These are phyloP conservation scores for Chlorella vulgaris DNA, from an alignment of 139 green algal genomes.

Conservation along the genomic window DNA sequence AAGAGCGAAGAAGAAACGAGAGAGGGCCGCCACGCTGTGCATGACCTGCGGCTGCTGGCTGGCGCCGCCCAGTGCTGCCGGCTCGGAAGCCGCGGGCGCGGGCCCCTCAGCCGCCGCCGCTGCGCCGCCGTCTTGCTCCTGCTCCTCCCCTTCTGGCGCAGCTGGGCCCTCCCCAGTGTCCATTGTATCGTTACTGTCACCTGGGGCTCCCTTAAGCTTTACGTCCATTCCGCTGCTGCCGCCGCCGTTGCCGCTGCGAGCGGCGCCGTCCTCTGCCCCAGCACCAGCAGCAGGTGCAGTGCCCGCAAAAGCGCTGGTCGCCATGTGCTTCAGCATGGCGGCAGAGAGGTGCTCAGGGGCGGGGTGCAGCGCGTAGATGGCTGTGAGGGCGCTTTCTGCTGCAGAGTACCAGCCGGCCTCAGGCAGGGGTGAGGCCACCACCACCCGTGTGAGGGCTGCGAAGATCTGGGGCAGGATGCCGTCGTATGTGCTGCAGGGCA, in stretches of 20 bases:
- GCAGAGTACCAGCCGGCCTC: slow-evolving; percentile 72
- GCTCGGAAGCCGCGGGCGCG: background rate
- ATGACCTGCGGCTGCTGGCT: slow-evolving; percentile 11
- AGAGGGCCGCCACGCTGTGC: slow-evolving; percentile 45
- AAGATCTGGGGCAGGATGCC: slow-evolving; percentile 47
- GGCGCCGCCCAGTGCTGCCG: background rate
- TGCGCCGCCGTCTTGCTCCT: no score
- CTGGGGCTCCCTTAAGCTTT: no score
- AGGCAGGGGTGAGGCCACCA: slow-evolving; percentile 54
- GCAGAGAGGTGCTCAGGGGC: slow-evolving; percentile 62
- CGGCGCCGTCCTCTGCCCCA: no score
- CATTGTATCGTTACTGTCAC: slow-evolving; percentile 4
- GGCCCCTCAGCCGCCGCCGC: background rate
- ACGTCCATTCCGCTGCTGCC: no score
- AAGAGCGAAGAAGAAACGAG: slow-evolving; percentile 78
- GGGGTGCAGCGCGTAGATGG: slow-evolving; percentile 85
- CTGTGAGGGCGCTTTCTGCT: slow-evolving; percentile 74
- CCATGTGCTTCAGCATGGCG: slow-evolving; percentile 58
- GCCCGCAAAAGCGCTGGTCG: slow-evolving; percentile 29
- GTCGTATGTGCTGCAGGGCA: slow-evolving; percentile 34
- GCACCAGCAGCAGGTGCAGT: no score
- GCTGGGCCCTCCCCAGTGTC: background rate
- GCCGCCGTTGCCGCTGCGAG: no score
- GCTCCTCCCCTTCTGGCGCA: no score
- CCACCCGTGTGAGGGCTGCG: slow-evolving; percentile 34